Evolutionary conservation across 495 filamentous ascomycete species (phyloP).

Genomic region (Aspergillus sparsus): DNA sequence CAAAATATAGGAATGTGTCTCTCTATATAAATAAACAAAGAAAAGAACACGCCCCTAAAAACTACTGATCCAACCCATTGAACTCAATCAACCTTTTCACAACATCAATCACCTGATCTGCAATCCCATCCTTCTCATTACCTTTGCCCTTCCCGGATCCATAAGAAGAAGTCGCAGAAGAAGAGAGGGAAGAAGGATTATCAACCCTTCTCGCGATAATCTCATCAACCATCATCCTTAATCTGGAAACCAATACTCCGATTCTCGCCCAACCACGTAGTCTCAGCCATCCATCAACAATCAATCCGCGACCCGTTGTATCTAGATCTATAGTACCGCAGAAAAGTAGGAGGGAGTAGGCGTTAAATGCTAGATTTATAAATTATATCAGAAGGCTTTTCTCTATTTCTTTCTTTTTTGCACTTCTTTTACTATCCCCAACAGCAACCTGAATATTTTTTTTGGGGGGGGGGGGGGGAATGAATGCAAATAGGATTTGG

Average conservation of each 20-base stretch:
- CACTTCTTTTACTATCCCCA: not conserved
- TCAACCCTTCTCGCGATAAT: constrained; percentile 77
- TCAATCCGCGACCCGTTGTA: constrained; percentile 79
- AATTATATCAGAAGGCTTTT: no score
- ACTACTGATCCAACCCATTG: constrained; percentile 77
- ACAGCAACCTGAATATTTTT: not conserved
- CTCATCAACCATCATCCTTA: constrained; percentile 84
- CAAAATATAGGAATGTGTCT: no score
- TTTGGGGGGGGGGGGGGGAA: constrained; percentile 31
- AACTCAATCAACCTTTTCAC: constrained; percentile 80
- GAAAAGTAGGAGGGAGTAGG: constrained; percentile 89
- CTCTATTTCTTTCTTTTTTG: constrained; percentile 1
- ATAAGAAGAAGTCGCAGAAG: constrained; percentile 12
- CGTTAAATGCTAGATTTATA: constrained; percentile 70
- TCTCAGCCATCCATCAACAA: constrained; percentile 92
- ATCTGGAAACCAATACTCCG: constrained; percentile 80
- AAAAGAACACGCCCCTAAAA: constrained; percentile 3
- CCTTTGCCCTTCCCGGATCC: constrained; percentile 25
- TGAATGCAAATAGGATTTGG: constrained; percentile 1
- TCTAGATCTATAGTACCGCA: constrained; percentile 81
- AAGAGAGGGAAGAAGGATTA: constrained; percentile 60
- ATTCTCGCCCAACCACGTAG: constrained; percentile 93
- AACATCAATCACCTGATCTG: constrained; percentile 69
- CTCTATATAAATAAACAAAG: not conserved
- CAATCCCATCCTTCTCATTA: constrained; percentile 25